phyloP scores from a whole-genome alignment of 2,329 filamentous ascomycete species.

The Aspergillus ochraceus region DNA sequence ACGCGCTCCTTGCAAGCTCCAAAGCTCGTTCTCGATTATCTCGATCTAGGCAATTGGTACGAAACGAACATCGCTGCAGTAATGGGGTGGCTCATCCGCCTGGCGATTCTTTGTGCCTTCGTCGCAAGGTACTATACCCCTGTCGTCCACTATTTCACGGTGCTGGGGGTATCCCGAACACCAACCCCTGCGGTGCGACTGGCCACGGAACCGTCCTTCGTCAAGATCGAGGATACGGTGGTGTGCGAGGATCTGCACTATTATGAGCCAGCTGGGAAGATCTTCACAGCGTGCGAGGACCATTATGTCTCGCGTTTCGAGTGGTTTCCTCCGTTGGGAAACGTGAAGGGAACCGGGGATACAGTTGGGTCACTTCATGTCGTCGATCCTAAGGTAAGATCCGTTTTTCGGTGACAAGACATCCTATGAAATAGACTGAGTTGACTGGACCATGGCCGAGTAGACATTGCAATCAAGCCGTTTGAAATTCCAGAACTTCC shows the following conservation, averaged over 20 bases:
- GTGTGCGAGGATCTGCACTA: constrained; percentile 64
- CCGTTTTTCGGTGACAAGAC: not conserved
- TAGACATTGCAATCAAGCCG: constrained; percentile 50
- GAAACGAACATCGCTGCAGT: not conserved
- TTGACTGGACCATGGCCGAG: not conserved
- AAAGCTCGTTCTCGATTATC: too few relatives aligned
- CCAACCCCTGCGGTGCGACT: constrained; percentile 23
- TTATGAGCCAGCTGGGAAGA: constrained; percentile 46
- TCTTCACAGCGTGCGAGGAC: constrained; percentile 61
- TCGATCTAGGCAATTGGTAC: not conserved
- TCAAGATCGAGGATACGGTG: constrained; percentile 52
- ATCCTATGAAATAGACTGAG: not conserved
- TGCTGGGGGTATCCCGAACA: constrained; percentile 25
- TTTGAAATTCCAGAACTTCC: constrained; percentile 53
- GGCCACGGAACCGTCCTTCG: constrained; percentile 33
- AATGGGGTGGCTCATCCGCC: constrained; percentile 24
- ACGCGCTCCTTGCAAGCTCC: too few relatives aligned
- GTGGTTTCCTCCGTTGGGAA: constrained; percentile 55
- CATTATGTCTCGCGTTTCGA: constrained; percentile 40
- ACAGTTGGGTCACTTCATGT: constrained; percentile 43
- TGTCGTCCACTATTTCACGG: constrained; percentile 18
- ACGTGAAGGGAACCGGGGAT: constrained; percentile 40
- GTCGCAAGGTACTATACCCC: constrained; percentile 20
- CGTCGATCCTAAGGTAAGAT: constrained; percentile 53
- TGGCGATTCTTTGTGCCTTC: constrained; percentile 22